Percentiles rank a stretch among this genome's conserved stretches.
phyloP scores from a whole-genome alignment of 2,329 filamentous ascomycete genomes.

The Dothiorella sarmentorum region DNA sequence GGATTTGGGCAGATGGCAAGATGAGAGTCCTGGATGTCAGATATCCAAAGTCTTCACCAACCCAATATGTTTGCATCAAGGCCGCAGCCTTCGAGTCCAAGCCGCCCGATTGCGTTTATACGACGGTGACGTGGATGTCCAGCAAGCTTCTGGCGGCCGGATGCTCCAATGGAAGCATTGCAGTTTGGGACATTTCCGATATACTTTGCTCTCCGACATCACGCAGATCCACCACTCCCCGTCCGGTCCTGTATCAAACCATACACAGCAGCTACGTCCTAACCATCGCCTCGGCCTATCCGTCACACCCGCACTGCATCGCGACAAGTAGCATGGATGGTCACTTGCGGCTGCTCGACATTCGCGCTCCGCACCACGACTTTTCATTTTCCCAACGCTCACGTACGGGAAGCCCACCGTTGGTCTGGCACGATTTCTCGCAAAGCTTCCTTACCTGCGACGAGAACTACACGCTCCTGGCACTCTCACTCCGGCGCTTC shows the following conservation, averaged over 20 bases:
- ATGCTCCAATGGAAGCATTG: conserved; percentile 55
- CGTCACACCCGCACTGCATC: conserved; percentile 52
- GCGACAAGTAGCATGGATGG: conserved; percentile 54
- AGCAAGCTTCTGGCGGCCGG: conserved; percentile 53
- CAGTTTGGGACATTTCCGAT: conserved; percentile 49
- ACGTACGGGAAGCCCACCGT: conserved; percentile 47
- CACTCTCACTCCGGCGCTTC: conserved; percentile 51
- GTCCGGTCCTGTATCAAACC: conserved; percentile 43
- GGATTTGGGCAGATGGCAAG: conserved; percentile 57
- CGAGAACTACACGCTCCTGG: conserved; percentile 51
- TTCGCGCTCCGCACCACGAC: conserved; percentile 47
- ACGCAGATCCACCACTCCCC: conserved; percentile 20
- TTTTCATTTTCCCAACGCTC: conserved; percentile 46
- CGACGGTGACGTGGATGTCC: conserved; percentile 56
- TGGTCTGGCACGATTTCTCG: conserved; percentile 55
- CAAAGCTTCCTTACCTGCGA: conserved; percentile 54
- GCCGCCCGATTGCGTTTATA: conserved; percentile 53
- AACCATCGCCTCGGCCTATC: conserved; percentile 49
- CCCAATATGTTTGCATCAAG: conserved; percentile 40
- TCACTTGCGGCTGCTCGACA: conserved; percentile 52
- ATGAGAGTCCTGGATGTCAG: conserved; percentile 53
- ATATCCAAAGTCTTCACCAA: conserved; percentile 19
- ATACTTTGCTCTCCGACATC: conserved; percentile 33
- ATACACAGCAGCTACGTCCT: conserved; percentile 48
- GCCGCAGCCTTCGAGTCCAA: conserved; percentile 49